These are phyloP conservation scores for Diversispora epigaea DNA, from an alignment of 192 early-diverging fungal genomes.

Conservation along the genomic window DNA sequence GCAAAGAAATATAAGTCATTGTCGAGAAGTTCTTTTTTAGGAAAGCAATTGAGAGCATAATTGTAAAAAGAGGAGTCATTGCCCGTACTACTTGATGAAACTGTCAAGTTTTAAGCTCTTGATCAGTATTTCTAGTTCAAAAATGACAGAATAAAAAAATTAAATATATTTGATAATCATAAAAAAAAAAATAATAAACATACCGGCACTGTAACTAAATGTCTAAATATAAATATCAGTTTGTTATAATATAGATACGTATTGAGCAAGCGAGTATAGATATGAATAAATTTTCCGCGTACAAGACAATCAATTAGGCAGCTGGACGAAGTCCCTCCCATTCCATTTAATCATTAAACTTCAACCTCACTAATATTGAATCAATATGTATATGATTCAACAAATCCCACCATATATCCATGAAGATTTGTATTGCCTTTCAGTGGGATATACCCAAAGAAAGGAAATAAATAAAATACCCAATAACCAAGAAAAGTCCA, in stretches of 20 bases:
- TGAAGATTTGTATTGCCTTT: too few relatives aligned
- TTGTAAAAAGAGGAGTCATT: slow-evolving; percentile 80
- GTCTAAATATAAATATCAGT: slow-evolving; percentile 6
- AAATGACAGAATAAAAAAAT: background rate
- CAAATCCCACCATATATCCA: too few relatives aligned
- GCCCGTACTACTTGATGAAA: slow-evolving; percentile 84
- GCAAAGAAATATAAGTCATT: slow-evolving; percentile 62
- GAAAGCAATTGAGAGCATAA: slow-evolving; percentile 63
- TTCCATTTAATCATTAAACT: background rate
- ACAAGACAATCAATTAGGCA: background rate
- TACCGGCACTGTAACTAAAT: slow-evolving; percentile 33
- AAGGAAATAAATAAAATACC: background rate
- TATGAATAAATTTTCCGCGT: slow-evolving; percentile 4
- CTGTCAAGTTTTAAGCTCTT: slow-evolving; percentile 2
- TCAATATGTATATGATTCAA: too few relatives aligned
- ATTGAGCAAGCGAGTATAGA: background rate
- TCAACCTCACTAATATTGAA: too few relatives aligned
- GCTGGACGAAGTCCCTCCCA: background rate
- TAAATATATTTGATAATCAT: background rate
- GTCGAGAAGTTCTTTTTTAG: slow-evolving; percentile 54
- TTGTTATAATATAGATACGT: background rate
- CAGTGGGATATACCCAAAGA: too few relatives aligned
- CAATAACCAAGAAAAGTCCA: background rate
- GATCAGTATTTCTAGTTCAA: background rate
- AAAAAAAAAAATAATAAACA: background rate